These are phyloP conservation scores for Chiua virens DNA, from an alignment of 768 basidiomycete genomes.

Conservation along the genomic window DNA sequence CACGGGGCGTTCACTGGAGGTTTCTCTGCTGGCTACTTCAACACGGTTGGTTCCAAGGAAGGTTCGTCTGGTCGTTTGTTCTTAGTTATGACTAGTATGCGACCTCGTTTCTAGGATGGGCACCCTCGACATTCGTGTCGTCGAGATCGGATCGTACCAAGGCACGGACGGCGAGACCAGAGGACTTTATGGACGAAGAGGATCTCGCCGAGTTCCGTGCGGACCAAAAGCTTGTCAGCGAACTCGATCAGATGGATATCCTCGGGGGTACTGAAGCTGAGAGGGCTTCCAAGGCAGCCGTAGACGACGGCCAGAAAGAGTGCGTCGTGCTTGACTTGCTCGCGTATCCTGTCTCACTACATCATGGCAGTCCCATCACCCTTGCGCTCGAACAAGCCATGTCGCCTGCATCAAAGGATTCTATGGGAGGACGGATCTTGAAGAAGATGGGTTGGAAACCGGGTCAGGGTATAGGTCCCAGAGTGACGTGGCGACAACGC, in stretches of 20 bases:
- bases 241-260: constrained; percentile 75
- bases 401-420: constrained; percentile 73
- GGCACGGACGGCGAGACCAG: constrained; percentile 56
- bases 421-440: constrained; percentile 80
- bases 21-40: constrained; percentile 97
- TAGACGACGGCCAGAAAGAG: constrained; percentile 45
- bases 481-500: constrained; percentile 75
- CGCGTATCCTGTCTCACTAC: neutral
- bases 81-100: neutral
- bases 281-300: constrained; percentile 28
- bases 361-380: constrained; percentile 53
- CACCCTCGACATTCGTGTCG: constrained; percentile 90
- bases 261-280: constrained; percentile 57
- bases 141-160: constrained; percentile 77
- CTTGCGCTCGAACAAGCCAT: constrained; percentile 63
- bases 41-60: constrained; percentile 94
- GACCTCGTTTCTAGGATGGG: constrained; percentile 70
- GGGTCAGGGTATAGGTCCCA: constrained; percentile 92
- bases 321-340: constrained; percentile 3
- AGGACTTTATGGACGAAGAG: constrained; percentile 99
- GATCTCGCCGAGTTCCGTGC: constrained; percentile 84
- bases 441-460: constrained; percentile 95
- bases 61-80: constrained; percentile 44
- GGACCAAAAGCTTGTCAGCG: constrained; percentile 70
- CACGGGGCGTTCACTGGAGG: constrained; percentile 99